A percentile compares a stretch with the other conserved stretches of the same genome.
These are phyloP conservation scores for Vitis hybrid DNA, from an alignment of 177 flowering plant species.

Conservation along the genomic window DNA sequence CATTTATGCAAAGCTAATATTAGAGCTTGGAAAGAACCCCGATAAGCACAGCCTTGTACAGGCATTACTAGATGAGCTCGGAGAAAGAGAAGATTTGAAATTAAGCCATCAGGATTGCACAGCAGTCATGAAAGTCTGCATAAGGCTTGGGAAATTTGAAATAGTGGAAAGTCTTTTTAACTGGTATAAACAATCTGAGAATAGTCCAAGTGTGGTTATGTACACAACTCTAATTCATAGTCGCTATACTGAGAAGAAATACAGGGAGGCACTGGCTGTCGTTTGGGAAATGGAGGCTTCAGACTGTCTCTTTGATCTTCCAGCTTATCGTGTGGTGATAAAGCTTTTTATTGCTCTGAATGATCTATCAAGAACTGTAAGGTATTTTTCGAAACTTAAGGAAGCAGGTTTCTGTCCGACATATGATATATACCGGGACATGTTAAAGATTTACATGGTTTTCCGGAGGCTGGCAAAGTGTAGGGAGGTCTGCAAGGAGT, in stretches of 20 bases:
- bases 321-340: slow-evolving; percentile 78
- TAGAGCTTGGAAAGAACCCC: slow-evolving; percentile 76
- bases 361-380: slow-evolving; percentile 69
- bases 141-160: slow-evolving; percentile 61
- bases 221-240: slow-evolving; percentile 80
- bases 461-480: slow-evolving; percentile 77
- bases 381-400: slow-evolving; percentile 78
- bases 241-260: slow-evolving; percentile 53
- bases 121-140: slow-evolving; percentile 77
- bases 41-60: slow-evolving; percentile 50
- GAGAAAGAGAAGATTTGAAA: slow-evolving; percentile 66
- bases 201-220: slow-evolving; percentile 67
- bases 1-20: slow-evolving; percentile 69
- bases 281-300: slow-evolving; percentile 92
- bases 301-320: slow-evolving; percentile 70
- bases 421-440: slow-evolving; percentile 64
- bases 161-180: slow-evolving; percentile 64
- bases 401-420: slow-evolving; percentile 82
- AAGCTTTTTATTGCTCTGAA: slow-evolving; percentile 67
- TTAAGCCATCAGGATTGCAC: slow-evolving; percentile 79
- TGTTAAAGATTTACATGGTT: slow-evolving; percentile 52
- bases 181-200: slow-evolving; percentile 68
- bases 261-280: slow-evolving; percentile 68
- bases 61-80: slow-evolving; percentile 69
- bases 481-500: slow-evolving; percentile 68